These are phyloP conservation scores for Tricholoma bakamatsutake DNA, from an alignment of 768 basidiomycete species.

Conservation along the genomic window DNA sequence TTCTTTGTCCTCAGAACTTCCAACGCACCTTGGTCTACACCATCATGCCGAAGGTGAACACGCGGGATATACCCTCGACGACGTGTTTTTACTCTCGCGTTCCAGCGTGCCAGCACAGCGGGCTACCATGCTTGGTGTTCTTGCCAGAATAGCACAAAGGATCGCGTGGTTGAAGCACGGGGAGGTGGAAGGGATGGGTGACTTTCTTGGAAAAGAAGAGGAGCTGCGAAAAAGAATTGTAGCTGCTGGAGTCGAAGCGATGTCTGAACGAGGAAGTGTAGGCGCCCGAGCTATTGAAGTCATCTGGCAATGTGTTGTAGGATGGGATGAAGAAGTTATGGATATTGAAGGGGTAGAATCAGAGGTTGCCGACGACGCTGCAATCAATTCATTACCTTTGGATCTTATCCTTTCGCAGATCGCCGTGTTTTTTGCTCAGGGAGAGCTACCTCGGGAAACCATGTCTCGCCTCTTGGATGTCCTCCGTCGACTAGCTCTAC, in stretches of 20 bases:
- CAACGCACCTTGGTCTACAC: constrained; percentile 83
- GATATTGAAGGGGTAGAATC: constrained; percentile 46
- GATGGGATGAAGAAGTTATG: constrained; percentile 44
- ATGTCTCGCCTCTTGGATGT: constrained; percentile 52
- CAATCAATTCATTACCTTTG: constrained; percentile 30
- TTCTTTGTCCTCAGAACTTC: constrained; percentile 49
- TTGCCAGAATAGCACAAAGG: constrained; percentile 50
- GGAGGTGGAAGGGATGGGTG: constrained; percentile 29
- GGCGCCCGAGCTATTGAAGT: constrained; percentile 66
- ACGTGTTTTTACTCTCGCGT: constrained; percentile 71
- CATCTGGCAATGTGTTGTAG: constrained; percentile 67
- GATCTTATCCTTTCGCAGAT: constrained; percentile 46
- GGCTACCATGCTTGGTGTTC: constrained; percentile 70
- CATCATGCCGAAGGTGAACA: constrained; percentile 77
- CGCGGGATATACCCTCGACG: constrained; percentile 87
- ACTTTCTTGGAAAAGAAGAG: constrained; percentile 33
- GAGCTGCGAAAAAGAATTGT: constrained; percentile 58
- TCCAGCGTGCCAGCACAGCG: constrained; percentile 84
- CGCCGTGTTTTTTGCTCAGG: constrained; percentile 30
- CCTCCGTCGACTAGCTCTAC: constrained; percentile 54
- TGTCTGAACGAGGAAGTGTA: constrained; percentile 59
- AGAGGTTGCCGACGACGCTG: constrained; percentile 20
- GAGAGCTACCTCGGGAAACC: constrained; percentile 42
- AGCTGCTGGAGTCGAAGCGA: constrained; percentile 59
- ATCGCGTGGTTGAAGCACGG: constrained; percentile 27